Evolutionary conservation across 2,329 filamentous ascomycete species (phyloP).

Genomic region (Trichoderma semiorbis): DNA sequence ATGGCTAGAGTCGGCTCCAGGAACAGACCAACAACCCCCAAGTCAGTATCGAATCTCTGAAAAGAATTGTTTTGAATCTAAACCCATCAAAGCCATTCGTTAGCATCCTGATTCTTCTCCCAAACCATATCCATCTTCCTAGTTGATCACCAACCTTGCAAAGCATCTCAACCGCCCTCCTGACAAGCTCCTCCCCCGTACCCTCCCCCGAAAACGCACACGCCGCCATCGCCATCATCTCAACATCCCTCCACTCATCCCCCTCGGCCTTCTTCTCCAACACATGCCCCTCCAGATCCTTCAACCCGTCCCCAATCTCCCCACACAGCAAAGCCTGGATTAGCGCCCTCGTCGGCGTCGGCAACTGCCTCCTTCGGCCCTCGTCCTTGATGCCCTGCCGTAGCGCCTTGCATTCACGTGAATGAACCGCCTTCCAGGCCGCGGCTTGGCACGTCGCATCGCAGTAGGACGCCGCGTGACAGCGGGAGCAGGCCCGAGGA

Average conservation of each 20-base stretch:
- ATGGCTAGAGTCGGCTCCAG: constrained; percentile 55
- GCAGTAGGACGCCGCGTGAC: constrained; percentile 55
- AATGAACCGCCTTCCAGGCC: constrained; percentile 52
- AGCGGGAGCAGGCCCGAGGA: constrained; percentile 48
- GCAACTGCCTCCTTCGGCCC: constrained; percentile 35
- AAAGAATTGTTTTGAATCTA: constrained; percentile 63
- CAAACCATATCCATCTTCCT: neutral
- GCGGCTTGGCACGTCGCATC: constrained; percentile 49
- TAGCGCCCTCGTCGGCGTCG: constrained; percentile 54
- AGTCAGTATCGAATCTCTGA: constrained; percentile 51
- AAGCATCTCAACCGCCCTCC: constrained; percentile 44
- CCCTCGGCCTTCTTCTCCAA: constrained; percentile 33
- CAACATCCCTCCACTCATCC: constrained; percentile 46
- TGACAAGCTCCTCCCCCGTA: constrained; percentile 34
- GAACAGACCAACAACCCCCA: constrained; percentile 52
- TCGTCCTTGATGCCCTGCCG: constrained; percentile 25
- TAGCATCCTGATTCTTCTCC: neutral
- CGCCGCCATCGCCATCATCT: constrained; percentile 45
- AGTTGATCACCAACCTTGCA: constrained; percentile 45
- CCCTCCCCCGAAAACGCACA: constrained; percentile 41
- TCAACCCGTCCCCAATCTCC: constrained; percentile 34
- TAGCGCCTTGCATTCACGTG: constrained; percentile 52
- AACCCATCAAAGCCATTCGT: neutral
- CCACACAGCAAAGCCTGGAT: constrained; percentile 47
- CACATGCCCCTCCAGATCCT: constrained; percentile 46